Base-by-base conservation (phyloP, 192 early-diverging fungal genomes). In the Lunasporangiospora selenospora region DNA sequence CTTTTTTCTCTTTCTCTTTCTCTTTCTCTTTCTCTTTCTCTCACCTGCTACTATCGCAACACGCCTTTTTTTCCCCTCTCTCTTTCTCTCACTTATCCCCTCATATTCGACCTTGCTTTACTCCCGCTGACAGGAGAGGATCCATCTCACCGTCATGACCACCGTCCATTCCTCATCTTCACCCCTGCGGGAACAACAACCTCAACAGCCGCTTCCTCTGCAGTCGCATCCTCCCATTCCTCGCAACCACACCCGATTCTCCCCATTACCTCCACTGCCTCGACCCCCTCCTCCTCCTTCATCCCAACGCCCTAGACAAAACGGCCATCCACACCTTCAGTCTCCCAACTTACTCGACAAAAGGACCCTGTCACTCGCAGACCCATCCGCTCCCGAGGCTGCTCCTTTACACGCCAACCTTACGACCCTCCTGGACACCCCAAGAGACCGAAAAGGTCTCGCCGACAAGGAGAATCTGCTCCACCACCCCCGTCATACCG, bases 361-460 rank as follows among this genome's bases (percentile, higher is more conserved):
- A n/a, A n/a, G n/a, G n/a, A n/a, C n/a, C n/a, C n/a, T n/a, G n/a
- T n/a, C n/a, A n/a, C n/a, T n/a, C n/a, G n/a, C 39, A 70, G 58
- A 55, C 66, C 66, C 12, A 51, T 51, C 24, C 53, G 34, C 8
- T 49, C 61, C 31, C 66, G 56, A 24, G 66, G 45, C 23, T 70
- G 58, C n/a, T n/a, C n/a, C n/a, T 30, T 51, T 61, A 3, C 52
- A 70, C 36, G 54, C 66, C 0, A 70, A 57, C 23, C 54, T 70
- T n/a, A 70, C 61, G 66, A 70, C 58, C 15, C 61, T 61, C 42
- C 51, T 61, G n/a, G n/a, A n/a, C n/a, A n/a, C n/a, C n/a, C n/a
- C n/a, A n/a, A n/a, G n/a, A n/a, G n/a, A n/a, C n/a, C n/a, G n/a
- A n/a, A n/a, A n/a, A n/a, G n/a, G n/a, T n/a, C n/a, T n/a, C n/a